Evolutionary conservation across 208 protist genomes (phyloP).

Genomic region (Willaertia magna): DNA sequence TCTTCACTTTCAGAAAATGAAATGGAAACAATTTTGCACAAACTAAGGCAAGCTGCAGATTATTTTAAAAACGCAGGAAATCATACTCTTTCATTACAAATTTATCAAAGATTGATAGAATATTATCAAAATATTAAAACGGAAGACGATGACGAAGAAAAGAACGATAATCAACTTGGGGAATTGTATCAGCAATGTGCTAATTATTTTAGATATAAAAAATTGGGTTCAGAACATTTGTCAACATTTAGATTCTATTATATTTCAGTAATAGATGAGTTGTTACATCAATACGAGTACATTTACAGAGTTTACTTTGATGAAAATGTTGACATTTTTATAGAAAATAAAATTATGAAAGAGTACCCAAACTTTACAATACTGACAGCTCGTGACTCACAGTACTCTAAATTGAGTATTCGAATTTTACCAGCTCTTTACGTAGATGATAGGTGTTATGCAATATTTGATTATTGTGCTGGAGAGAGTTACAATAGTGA

Average conservation of each 20-base stretch:
- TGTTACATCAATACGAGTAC: not conserved
- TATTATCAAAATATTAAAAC: no score
- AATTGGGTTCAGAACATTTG: not conserved
- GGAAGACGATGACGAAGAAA: not conserved
- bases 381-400: not conserved
- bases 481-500: no score
- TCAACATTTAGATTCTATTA: not conserved
- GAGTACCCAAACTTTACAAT: not conserved
- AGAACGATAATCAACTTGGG: not conserved
- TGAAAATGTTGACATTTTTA: not conserved
- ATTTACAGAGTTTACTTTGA: not conserved
- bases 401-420: not conserved
- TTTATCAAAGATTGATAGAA: not conserved
- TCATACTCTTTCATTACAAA: not conserved
- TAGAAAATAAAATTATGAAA: not conserved
- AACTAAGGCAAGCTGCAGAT: not conserved
- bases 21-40: not conserved
- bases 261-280: not conserved
- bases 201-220: not conserved
- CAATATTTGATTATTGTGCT: no score
- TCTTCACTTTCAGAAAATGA: not conserved
- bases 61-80: not conserved
- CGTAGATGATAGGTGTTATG: not conserved
- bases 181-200: not conserved
- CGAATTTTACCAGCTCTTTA: not conserved